These are phyloP conservation scores for Euphorbia schlechtendalii DNA, from an alignment of 441 rosid species.

Conservation along the genomic window DNA sequence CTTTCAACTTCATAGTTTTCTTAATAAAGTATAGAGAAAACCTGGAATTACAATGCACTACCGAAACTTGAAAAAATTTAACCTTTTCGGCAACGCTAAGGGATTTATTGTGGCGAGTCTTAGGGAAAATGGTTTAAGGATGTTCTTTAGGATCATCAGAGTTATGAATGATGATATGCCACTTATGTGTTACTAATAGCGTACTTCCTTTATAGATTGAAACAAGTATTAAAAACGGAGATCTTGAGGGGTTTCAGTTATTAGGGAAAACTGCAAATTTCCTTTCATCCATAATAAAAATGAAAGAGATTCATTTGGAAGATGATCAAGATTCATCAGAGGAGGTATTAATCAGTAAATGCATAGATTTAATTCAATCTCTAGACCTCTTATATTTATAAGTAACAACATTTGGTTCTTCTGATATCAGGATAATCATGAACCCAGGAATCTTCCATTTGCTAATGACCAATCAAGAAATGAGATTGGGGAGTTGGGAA, in stretches of 20 bases:
- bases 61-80: too few species aligned
- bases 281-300: constrained; percentile 29
- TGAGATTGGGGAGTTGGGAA: constrained; percentile 26
- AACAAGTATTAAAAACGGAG: constrained; percentile 80
- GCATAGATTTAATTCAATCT: neutral
- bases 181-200: constrained; percentile 3
- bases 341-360: constrained; percentile 33
- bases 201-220: constrained; percentile 47
- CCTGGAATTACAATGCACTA: too few species aligned
- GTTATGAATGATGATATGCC: neutral
- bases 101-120: neutral
- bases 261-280: constrained; percentile 36
- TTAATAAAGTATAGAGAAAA: too few species aligned
- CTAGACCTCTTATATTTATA: neutral
- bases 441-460: constrained; percentile 26
- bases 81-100: too few species aligned
- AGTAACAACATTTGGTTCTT: constrained; percentile 14
- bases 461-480: constrained; percentile 31
- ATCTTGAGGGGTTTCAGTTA: constrained; percentile 56
- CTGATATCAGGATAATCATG: constrained; percentile 25
- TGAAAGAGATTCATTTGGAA: constrained; percentile 26
- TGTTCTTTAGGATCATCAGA: neutral
- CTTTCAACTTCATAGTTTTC: neutral
- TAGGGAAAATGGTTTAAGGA: neutral
- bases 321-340: constrained; percentile 25